Evolutionary conservation across 345 rosid genomes (phyloP), one percentile per base, ranked within the genome.

Genomic region (Schrenkiella parvula): DNA sequence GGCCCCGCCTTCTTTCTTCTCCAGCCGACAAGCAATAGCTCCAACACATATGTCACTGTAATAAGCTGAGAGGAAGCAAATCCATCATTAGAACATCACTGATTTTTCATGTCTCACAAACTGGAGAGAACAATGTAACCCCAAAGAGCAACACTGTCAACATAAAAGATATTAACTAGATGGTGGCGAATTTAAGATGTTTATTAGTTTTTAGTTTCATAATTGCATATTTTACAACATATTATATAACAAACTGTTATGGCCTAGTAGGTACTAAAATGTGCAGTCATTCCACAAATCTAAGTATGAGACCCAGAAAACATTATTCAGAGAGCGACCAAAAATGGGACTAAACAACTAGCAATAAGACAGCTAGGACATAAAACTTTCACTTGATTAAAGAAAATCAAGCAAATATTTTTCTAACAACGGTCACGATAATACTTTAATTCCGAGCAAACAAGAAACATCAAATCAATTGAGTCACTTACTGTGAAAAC

Each of bases 31-130:
- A 8, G 97, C 96, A 72, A 95, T 89, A 42, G 99, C 85, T 48
- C 99, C 98, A 15, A 95, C 99, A 47, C 98, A 95, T 63, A 88
- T 95, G 79, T 89, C 99, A 79, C 84, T 89, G 82, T 82, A 95
- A 82, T 91, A 88, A 21, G 96, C 98, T 95, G 96, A 41, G 62
- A 64, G 46, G 64, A 58, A 42, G 56, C 7, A 73, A 68, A 78
- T 47, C 56, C 58, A 13, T 58, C 26, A 13, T 70, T 48, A 64
- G 44, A 47, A 28, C 15, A 63, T 26, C 41, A 23, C 29, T 21
- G 37, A 17, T 4, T n/a, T 46, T 29, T 59, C 67, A 57, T 50
- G 48, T 41, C 38, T 39, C 66, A 38, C 22, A 34, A 10, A 46
- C 2, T 55, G 3, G 62, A 47, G 31, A 38, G 35, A 34, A 8